Conservation (phyloP, 805 yeast genomes). For the Saccharomycopsis olivae region DNA sequence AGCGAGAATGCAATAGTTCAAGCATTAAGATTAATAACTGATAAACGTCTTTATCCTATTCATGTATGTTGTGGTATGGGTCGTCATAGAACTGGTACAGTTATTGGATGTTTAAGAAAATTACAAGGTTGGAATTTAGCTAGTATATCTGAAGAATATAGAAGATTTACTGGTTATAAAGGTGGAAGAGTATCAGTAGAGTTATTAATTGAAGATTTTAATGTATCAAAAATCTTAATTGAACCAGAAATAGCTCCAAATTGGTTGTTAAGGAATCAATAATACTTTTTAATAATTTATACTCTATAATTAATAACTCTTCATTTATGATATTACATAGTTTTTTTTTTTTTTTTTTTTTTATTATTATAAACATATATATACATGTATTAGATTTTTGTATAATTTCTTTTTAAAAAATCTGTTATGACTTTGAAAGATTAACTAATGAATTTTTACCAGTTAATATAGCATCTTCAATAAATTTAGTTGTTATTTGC, state of each 20-base stretch:
- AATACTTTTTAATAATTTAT: too few relatives aligned
- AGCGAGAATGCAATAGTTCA: slow-evolving; percentile 71
- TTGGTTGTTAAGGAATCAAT: too few relatives aligned
- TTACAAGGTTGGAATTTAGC: slow-evolving; percentile 98
- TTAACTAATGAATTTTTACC: slow-evolving; percentile 18
- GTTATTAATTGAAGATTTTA: slow-evolving; percentile 69
- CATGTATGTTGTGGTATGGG: slow-evolving; percentile 98
- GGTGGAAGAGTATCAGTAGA: slow-evolving; percentile 93
- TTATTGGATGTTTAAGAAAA: slow-evolving; percentile 84
- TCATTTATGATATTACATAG: too few relatives aligned
- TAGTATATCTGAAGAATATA: slow-evolving; percentile 81
- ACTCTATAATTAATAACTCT: too few relatives aligned
- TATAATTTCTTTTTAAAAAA: too few relatives aligned
- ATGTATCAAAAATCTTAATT: slow-evolving; percentile 34
- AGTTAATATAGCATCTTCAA: slow-evolving; percentile 39
- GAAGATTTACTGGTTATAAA: slow-evolving; percentile 85
- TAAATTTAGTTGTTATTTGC: slow-evolving; percentile 44
- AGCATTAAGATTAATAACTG: slow-evolving; percentile 67
- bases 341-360: too few relatives aligned
- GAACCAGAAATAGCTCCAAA: slow-evolving; percentile 35
- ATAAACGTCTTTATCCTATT: slow-evolving; percentile 69
- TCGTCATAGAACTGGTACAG: slow-evolving; percentile 93
- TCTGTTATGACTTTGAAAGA: too few relatives aligned
- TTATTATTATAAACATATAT: too few relatives aligned
- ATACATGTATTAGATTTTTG: too few relatives aligned